Evolutionary conservation across 1,139 yeast genomes (phyloP), one percentile per base, ranked within the genome.

Genomic region (Tardiomyces blankii): DNA sequence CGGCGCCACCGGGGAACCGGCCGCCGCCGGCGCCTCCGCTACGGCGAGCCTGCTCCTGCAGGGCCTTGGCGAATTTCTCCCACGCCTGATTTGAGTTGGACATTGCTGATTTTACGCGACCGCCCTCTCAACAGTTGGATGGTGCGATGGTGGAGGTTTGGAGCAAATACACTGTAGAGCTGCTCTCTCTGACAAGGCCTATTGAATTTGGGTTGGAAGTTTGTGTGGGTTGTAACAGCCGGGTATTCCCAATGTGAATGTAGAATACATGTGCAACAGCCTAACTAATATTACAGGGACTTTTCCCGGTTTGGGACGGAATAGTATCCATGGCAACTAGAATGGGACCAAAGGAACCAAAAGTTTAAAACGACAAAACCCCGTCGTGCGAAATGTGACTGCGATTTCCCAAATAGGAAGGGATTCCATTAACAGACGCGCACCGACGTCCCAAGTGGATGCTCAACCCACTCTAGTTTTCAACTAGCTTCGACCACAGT

Each of bases 1-100:
- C 45, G 14, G 85, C 80, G 16, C 72, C 67, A 30, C 35, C 16
- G 16, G 35, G 35, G 35, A 30, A 30, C 12, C 62, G 60, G 18
- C 70, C 67, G 28, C 73, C 68, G 35, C 66, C 66, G 25, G 65
- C 61, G 18, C 67, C 61, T 14, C 64, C 60, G 6, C 46, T 77
- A 44, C 70, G 69, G 51, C 74, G 75, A 3, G 87, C 84, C 58
- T 79, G 75, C 51, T 77, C 76, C 65, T 80, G 51, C 41, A 55
- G 43, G 40, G 49, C 54, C 25, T 51, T 44, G 40, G 54, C 28
- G 41, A 54, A 43, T 32, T 49, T 51, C 44, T 51, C 49, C 42
- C 49, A 49, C 48, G 54, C 48, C 41, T 48, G 38, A n/a, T 35
- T 35, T 5, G 39, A n/a, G 39, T 35, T 35, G 19, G 35, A 30